Base-by-base conservation (phyloP, 495 filamentous ascomycete genomes). In the Delitschia confertaspora region DNA sequence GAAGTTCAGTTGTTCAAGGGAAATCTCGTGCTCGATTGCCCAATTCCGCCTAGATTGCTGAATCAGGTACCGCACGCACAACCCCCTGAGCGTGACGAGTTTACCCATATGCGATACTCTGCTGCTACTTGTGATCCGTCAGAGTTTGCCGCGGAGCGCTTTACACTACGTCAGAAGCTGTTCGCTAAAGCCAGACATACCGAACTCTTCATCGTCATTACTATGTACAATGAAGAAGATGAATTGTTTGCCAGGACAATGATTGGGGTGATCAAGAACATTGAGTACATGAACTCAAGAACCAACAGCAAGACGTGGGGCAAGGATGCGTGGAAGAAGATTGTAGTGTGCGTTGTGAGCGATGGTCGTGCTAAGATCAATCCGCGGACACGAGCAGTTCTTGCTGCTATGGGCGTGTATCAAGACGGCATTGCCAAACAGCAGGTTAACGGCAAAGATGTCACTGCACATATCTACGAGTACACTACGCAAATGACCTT, bases 161-260 rank as follows among this genome's bases (percentile, higher is more conserved):
- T 95, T 54, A 96, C 91, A 0, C 71, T 99, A 39, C 85, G 93
- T 25, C 93, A 99, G 65, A 80, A 79, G 62, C 75, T 99, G 7
- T 96, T 96, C 63, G 85, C 85, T 42, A 94, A 94, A 63, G 80
- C 87, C 8, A 71, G 93, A 30, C 80, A 93, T 55, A 99, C 93
- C 0, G 93, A 99, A 68, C 72, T 99, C 0, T 96, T 99, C 65
- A 95, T 99, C 58, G 91, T 85, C 6, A 75, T 99, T 29, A 99
- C 93, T 22, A 99, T 99, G 93, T 99, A 87, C 68, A 99, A 99
- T 57, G 93, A 99, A 61, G 88, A 99, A 60, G 93, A 96, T 45
- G 83, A 95, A 46, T 73, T 96, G 13, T 95, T 99, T 58, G 88
- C 93, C 26, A 78, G 93, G 25, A 99, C 93, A 3, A 84, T 99